These are phyloP conservation scores for Fraxinus americana DNA, from an alignment of 257 asterid genomes.

Conservation along the genomic window DNA sequence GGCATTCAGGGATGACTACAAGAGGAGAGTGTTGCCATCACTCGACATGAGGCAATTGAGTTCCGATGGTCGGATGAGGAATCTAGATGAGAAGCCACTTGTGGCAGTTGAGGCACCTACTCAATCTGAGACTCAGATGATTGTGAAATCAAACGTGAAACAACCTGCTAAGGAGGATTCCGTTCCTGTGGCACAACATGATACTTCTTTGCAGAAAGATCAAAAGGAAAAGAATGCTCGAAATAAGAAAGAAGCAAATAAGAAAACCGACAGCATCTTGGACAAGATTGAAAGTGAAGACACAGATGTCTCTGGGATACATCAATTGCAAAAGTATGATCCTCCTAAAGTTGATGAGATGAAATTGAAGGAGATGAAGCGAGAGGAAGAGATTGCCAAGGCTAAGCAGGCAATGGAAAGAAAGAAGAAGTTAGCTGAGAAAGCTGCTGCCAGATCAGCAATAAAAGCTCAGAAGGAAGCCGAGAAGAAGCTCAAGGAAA, in stretches of 20 bases:
- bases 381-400: conserved; percentile 80
- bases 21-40: conserved; percentile 62
- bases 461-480: conserved; percentile 84
- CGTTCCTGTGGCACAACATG: conserved; percentile 33
- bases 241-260: conserved; percentile 46
- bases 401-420: conserved; percentile 76
- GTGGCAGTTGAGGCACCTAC: conserved; percentile 40
- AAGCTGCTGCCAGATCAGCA: conserved; percentile 86
- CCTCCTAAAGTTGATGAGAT: conserved; percentile 59
- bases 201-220: conserved; percentile 36
- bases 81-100: conserved; percentile 71
- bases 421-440: conserved; percentile 79
- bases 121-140: conserved; percentile 43
- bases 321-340: conserved; percentile 37
- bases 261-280: conserved; percentile 27
- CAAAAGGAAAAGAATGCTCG: conserved; percentile 14
- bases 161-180: conserved; percentile 49
- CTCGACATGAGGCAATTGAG: conserved; percentile 77
- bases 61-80: conserved; percentile 75
- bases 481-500: conserved; percentile 89
- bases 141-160: conserved; percentile 38
- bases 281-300: conserved; percentile 37
- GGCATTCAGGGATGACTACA: conserved; percentile 73
- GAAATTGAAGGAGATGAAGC: conserved; percentile 70
- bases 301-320: conserved; percentile 29